Conservation (phyloP, 2,329 filamentous ascomycete genomes). For the Cladophialophora carrionii region DNA sequence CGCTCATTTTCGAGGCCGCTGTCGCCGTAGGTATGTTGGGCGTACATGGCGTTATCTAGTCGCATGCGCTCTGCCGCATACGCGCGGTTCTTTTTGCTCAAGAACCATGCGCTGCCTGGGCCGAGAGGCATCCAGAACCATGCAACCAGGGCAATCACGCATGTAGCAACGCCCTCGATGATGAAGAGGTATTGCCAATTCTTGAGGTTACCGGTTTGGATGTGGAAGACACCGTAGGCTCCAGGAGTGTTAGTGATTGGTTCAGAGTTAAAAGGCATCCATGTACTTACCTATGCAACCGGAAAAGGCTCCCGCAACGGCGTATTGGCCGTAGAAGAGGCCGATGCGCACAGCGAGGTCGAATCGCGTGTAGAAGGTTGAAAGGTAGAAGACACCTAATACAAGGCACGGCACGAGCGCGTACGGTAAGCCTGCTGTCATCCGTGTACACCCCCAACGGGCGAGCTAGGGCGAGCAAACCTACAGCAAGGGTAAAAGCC, state of each 20-base stretch:
- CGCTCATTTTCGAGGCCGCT: constrained; percentile 36
- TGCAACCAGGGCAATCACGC: constrained; percentile 53
- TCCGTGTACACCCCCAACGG: background rate
- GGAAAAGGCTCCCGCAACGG: constrained; percentile 47
- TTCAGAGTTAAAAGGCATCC: background rate
- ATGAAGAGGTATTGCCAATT: constrained; percentile 56
- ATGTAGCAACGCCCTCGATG: constrained; percentile 54
- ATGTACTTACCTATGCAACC: constrained; percentile 45
- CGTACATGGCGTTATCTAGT: constrained; percentile 40
- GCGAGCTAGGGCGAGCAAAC: background rate
- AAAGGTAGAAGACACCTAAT: constrained; percentile 55
- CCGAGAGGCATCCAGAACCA: constrained; percentile 56
- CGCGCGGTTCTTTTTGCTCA: constrained; percentile 43
- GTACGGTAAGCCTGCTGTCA: background rate
- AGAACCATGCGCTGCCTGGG: constrained; percentile 51
- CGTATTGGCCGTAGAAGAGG: constrained; percentile 43
- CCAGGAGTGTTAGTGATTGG: constrained; percentile 35
- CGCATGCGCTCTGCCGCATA: constrained; percentile 54
- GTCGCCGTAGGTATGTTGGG: constrained; percentile 32
- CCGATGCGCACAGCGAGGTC: constrained; percentile 45
- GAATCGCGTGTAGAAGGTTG: constrained; percentile 56
- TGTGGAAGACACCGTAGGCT: constrained; percentile 53
- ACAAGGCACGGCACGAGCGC: background rate
- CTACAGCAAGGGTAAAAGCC: constrained; percentile 51
- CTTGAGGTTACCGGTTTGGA: constrained; percentile 45